Evolutionary conservation across 2,329 filamentous ascomycete genomes (phyloP), one percentile per base, ranked within the genome.

Genomic region (Phaeosphaeria sp.): DNA sequence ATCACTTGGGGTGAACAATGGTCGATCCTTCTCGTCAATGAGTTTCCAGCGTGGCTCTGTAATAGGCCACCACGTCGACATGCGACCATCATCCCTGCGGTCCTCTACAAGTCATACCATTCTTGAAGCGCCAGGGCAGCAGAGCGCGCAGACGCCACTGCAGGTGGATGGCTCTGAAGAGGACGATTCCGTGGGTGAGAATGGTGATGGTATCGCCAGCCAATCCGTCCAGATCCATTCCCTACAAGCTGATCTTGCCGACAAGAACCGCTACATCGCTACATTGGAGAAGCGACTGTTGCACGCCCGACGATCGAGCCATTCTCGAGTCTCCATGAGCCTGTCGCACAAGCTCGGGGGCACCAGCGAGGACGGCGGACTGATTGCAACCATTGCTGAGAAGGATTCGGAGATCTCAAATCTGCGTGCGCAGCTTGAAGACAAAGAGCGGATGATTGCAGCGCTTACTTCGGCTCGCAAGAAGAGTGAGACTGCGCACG

Each of bases 181-280:
- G 47, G 75, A 77, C 44, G 78, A 79, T 39, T 90, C 86, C 43
- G 72, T 89, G 15, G 93, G 92, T 50, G 92, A 96, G 70, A 94
- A 89, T 72, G 93, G 90, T 18, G 93, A 97, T 68, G 94, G 93
- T 1, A 90, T 86, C 23, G 95, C 95, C 7, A 92, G 90, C 22
- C 79, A 96, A 49, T 82, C 89, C 44, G 87, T 91, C n/a, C 95
- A 97, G 73, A 93, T 97, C 66, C 87, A 89, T 50, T 91, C 96
- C n/a, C 80, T 99, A 48, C 95, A 97, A 76, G 88, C 93, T n/a
- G 95, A 99, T 75, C 85, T 99, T 47, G 87, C 86, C n/a, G 95
- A 99, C 79, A 97, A 97, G 81, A 98, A 95, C 68, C 90, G 95
- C 30, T 99, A 99, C 76, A 98, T 98, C 67, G 86, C 90, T 25